Base-by-base conservation (phyloP, 768 basidiomycete species). In the Fistulinella prunicolor region DNA sequence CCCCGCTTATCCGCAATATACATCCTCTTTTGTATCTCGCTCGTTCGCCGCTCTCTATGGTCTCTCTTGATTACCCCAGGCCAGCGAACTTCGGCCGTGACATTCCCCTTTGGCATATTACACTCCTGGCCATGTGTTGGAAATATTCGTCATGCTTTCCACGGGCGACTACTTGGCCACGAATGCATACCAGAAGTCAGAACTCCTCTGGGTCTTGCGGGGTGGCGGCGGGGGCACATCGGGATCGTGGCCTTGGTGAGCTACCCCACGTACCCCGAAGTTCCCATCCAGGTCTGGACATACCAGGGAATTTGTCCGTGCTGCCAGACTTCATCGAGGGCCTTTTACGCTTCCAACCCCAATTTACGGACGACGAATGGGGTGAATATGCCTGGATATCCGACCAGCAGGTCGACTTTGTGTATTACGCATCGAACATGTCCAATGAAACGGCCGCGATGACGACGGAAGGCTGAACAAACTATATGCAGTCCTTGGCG, bases 121-220 rank as follows among this genome's bases (percentile, higher is more conserved):
- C n/a, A n/a, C n/a, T n/a, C n/a, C n/a, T n/a, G n/a, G n/a, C n/a
- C n/a, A n/a, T n/a, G n/a, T n/a, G n/a, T n/a, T n/a, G n/a, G 64
- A 81, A 49, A 73, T 79, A 46, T 68, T 60, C 0, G 52, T 77
- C 2, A 73, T 81, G 2, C 72, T 68, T 8, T 65, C 79, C 6
- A 64, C 66, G 8, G 77, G 77, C 5, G 49, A 68, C 10, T 57
- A 67, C 30, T 55, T 75, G 43, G 69, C 55, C 4, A 72, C 65
- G 19, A 81, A 80, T 53, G 51, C 55, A 0, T 60, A 70, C 53
- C 63, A 68, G 34, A 63, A 79, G 50, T 13, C 62, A 4, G 75
- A 80, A 44, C 67, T 81, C 5, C 80, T 77, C 62, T 81, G 76
- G 73, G 78, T 79, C 0, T 55, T 81, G 42, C 68, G 78, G 21